Base-by-base conservation (phyloP, 139 green algal species). In the Tetratostichococcus sp. region DNA sequence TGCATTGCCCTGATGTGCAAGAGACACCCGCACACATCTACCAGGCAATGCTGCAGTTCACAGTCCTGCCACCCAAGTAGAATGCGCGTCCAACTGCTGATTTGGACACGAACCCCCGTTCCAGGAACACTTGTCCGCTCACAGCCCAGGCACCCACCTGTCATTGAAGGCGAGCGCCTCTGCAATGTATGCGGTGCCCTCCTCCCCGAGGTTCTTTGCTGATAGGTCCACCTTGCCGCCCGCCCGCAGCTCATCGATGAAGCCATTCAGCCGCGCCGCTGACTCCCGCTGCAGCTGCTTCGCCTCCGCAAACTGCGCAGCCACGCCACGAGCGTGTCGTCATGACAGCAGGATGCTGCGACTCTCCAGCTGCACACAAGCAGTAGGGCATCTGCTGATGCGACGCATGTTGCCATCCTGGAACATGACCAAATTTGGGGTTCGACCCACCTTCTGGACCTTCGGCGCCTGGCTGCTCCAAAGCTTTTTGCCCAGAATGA, bases 121-220 rank as follows among this genome's bases (percentile, higher is more conserved):
- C n/a, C n/a, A 28, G 50, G 2, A 23, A 62, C 26, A 2, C 19
- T 25, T 26, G 25, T 31, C 16, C 2, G 28, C 34, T 34, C n/a
- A n/a, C n/a, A n/a, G n/a, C n/a, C n/a, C n/a, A 5, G 26, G 0
- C 19, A 62, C 78, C 1, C 73, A 86, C 72, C 77, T 76, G 35
- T 88, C 89, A 83, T 98, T 99, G 86, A 97, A 98, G 14, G 94
- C 93, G 22, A 98, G 83, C 0, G 85, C 85, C 72, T 97, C 92
- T 0, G 90, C 81, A 25, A 99, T 83, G 74, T 97, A 97, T 1
- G 81, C 86, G 32, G 85, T 87, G 22, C 94, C 94, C 77, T 98
- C 92, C 67, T 97, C 90, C 0, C 91, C 88, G 30, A 98, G 80
- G 81, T 95, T 97, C 82, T 94, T 91, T 16, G 88, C 89, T 2